Evolutionary conservation across 2,329 filamentous ascomycete species (phyloP).

Genomic region (Paecilomyces niveus): DNA sequence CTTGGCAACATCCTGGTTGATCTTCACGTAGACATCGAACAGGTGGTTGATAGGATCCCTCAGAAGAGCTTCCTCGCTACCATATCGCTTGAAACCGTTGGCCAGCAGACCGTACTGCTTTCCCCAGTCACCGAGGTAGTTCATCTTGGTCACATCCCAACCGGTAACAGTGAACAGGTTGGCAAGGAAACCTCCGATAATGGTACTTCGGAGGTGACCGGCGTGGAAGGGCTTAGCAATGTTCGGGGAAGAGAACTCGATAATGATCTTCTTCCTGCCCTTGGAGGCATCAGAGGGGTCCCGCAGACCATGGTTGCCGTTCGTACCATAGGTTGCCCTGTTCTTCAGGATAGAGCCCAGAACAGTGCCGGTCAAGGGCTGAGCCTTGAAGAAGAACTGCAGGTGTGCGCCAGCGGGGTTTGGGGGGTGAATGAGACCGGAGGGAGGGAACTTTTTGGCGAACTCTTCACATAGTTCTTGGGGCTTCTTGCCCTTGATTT

Average conservation of each 20-base stretch:
- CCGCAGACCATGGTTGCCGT: constrained; percentile 51
- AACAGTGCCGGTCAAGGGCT: constrained; percentile 49
- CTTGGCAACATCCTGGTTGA: constrained; percentile 50
- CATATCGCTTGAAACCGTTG: constrained; percentile 56
- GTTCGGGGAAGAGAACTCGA: constrained; percentile 62
- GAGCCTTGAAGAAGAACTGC: constrained; percentile 59
- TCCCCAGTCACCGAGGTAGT: constrained; percentile 63
- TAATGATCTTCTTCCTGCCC: constrained; percentile 52
- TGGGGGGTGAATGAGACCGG: constrained; percentile 51
- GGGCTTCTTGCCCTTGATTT: constrained; percentile 52
- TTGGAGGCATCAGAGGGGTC: constrained; percentile 51
- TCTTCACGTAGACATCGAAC: constrained; percentile 60
- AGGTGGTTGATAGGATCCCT: constrained; percentile 59
- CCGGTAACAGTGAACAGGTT: constrained; percentile 56
- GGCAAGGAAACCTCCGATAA: constrained; percentile 59
- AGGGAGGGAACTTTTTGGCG: constrained; percentile 50
- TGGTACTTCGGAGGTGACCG: constrained; percentile 59
- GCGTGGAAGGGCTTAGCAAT: constrained; percentile 62
- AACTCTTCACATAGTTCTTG: constrained; percentile 51
- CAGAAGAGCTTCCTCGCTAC: constrained; percentile 52
- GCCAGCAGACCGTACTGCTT: constrained; percentile 61
- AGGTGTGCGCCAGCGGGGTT: constrained; percentile 52
- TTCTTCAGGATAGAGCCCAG: constrained; percentile 54
- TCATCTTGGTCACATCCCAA: constrained; percentile 58
- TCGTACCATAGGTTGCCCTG: constrained; percentile 52